Evolutionary conservation across 306 rosid genomes (phyloP).

Genomic region (Mucuna pruriens): DNA sequence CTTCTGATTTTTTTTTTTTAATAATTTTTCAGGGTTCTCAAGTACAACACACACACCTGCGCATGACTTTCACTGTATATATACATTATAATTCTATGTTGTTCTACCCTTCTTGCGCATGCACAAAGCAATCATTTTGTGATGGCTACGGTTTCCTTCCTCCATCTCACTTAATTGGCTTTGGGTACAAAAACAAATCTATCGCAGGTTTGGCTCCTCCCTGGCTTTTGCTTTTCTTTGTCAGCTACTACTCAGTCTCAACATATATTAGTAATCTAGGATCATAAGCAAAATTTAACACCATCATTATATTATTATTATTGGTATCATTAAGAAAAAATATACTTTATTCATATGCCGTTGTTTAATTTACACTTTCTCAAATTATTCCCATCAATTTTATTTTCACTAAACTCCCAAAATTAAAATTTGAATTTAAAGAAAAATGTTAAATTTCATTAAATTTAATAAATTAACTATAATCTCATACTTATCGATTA

Average conservation of each 20-base stretch:
- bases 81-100: slow-evolving; percentile 52
- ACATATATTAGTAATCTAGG: background rate
- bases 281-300: background rate
- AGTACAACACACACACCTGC: slow-evolving; percentile 44
- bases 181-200: slow-evolving; percentile 21
- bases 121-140: slow-evolving; percentile 66
- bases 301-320: background rate
- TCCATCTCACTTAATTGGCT: slow-evolving; percentile 28
- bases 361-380: background rate
- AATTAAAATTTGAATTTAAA: background rate
- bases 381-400: background rate
- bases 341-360: background rate
- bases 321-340: background rate
- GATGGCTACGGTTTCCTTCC: slow-evolving; percentile 48
- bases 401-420: background rate
- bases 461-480: background rate
- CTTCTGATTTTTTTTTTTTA: background rate
- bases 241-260: background rate
- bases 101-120: slow-evolving; percentile 57
- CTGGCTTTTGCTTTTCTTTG: background rate
- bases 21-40: slow-evolving; percentile 35
- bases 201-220: slow-evolving; percentile 18
- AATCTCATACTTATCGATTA: too few relatives aligned
- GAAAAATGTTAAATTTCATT: background rate
- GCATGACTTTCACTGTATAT: slow-evolving; percentile 41